Evolutionary conservation across 2,329 filamentous ascomycete species (phyloP).

Genomic region (Seiridium cupressi): DNA sequence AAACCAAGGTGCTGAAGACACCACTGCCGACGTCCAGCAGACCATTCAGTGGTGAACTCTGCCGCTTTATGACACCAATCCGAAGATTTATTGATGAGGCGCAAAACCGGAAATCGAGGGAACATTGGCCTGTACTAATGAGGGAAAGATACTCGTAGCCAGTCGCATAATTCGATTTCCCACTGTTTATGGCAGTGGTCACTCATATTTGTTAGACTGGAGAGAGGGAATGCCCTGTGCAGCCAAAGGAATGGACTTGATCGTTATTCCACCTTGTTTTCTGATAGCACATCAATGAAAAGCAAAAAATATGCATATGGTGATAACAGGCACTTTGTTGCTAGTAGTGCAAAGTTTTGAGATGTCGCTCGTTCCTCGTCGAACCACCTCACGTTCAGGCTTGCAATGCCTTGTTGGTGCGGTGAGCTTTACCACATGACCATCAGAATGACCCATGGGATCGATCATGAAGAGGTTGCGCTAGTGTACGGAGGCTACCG

Average conservation of each 20-base stretch:
- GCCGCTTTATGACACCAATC: constrained; percentile 14
- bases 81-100: constrained; percentile 25
- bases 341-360: too few species aligned
- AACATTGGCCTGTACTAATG: constrained; percentile 79
- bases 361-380: too few species aligned
- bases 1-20: not conserved
- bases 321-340: not conserved
- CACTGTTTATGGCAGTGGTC: constrained; percentile 14
- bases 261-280: constrained; percentile 65
- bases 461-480: too few species aligned
- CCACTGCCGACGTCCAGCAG: constrained; percentile 7
- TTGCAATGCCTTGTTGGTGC: too few species aligned
- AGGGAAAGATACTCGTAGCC: constrained; percentile 95
- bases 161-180: constrained; percentile 28
- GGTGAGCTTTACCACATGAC: too few species aligned
- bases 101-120: constrained; percentile 37
- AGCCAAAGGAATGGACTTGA: constrained; percentile 83
- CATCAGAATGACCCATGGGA: too few species aligned
- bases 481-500: too few species aligned
- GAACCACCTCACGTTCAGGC: too few species aligned
- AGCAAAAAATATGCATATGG: not conserved
- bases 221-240: constrained; percentile 98
- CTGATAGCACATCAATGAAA: constrained; percentile 8
- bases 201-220: constrained; percentile 23
- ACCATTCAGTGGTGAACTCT: constrained; percentile 1